Evolutionary conservation across 2,329 filamentous ascomycete genomes (phyloP).

Genomic region (Sporothrix humicola): DNA sequence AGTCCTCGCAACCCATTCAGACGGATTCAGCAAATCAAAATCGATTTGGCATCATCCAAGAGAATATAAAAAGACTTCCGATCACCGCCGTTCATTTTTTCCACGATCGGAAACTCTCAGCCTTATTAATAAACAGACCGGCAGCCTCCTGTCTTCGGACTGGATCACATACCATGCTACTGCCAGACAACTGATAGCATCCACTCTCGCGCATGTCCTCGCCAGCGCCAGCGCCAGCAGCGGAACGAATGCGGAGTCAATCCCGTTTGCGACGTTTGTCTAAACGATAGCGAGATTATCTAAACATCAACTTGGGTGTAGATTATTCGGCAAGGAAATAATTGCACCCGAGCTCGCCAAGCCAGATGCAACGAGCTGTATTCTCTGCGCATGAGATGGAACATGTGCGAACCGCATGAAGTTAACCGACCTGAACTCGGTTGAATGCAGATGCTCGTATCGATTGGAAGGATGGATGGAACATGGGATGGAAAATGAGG

Average conservation of each 20-base stretch:
- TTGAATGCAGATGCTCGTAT: neutral
- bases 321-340: neutral
- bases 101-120: neutral
- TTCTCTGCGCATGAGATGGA: neutral
- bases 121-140: neutral
- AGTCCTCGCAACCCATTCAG: too few species aligned
- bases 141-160: neutral
- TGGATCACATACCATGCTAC: neutral
- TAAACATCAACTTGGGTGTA: neutral
- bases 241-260: constrained; percentile 17
- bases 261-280: neutral
- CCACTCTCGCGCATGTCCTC: neutral
- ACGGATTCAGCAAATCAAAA: neutral
- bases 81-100: neutral
- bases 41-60: too few species aligned
- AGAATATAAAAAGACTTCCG: neutral
- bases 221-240: neutral
- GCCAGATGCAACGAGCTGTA: neutral
- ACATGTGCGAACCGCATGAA: neutral
- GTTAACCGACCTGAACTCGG: too few species aligned
- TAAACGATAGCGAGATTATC: neutral
- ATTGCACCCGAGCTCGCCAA: too few species aligned
- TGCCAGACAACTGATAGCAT: neutral
- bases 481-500: neutral
- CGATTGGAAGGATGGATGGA: neutral